Evolutionary conservation across 768 basidiomycete species (phyloP).

Genomic region (Symmetrospora coprosmae): DNA sequence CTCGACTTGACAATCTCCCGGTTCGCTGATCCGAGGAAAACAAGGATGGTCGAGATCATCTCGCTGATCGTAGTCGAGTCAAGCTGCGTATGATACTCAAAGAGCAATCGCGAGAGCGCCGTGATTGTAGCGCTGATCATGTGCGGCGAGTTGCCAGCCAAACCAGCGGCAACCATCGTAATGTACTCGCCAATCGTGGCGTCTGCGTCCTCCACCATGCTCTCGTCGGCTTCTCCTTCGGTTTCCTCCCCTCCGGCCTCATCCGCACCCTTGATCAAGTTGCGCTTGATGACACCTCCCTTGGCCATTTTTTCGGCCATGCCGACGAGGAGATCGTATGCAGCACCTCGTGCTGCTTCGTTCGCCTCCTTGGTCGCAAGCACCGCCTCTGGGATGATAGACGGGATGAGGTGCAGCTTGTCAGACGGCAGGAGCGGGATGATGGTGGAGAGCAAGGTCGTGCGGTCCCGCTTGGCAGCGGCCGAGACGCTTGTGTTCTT

Average conservation of each 20-base stretch:
- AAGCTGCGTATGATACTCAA: slow-evolving; percentile 70
- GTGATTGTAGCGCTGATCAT: slow-evolving; percentile 98
- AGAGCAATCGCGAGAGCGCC: slow-evolving; percentile 78
- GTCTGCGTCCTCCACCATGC: slow-evolving; percentile 42
- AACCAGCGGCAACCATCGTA: slow-evolving; percentile 89
- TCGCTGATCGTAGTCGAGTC: slow-evolving; percentile 58
- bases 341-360: slow-evolving; percentile 71
- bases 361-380: slow-evolving; percentile 94
- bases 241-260: slow-evolving; percentile 44
- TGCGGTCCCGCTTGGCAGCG: slow-evolving; percentile 89
- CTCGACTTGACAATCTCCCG: slow-evolving; percentile 96
- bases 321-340: slow-evolving; percentile 73
- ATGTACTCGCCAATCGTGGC: slow-evolving; percentile 82
- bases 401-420: slow-evolving; percentile 67
- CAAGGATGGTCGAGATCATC: slow-evolving; percentile 66
- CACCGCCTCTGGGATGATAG: slow-evolving; percentile 82
- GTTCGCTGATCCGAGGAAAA: slow-evolving; percentile 77
- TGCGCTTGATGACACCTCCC: slow-evolving; percentile 68
- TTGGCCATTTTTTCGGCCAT: slow-evolving; percentile 85
- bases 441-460: slow-evolving; percentile 56
- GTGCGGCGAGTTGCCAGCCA: slow-evolving; percentile 76
- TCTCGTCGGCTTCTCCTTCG: slow-evolving; percentile 42
- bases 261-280: slow-evolving; percentile 69
- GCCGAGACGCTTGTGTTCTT: slow-evolving; percentile 53
- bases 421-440: slow-evolving; percentile 55